Base-by-base conservation (phyloP, 345 rosid species). In the Syzygium oleosum region DNA sequence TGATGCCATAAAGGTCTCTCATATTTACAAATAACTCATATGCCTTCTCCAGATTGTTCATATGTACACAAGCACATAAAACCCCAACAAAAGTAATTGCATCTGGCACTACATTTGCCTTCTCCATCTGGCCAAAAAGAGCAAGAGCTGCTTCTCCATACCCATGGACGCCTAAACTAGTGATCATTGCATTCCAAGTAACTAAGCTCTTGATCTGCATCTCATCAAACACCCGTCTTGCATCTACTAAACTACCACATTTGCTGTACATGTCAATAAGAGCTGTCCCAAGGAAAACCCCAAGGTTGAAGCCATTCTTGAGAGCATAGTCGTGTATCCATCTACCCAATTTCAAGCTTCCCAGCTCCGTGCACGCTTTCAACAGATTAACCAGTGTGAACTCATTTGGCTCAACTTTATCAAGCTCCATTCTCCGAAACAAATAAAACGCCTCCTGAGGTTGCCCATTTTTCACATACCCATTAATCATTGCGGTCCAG, bases 151-250 rank as follows among this genome's bases (percentile, higher is more conserved):
- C 95, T 31, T 90, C 92, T 14, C 94, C 96, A 87, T n/a, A 90
- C 6, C 98, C 98, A 87, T 96, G 97, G 86, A 96, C 96, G 3
- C 97, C 98, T 89, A 93, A 93, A 89, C 97, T 93, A 85, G 96
- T 93, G 65, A 96, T 95, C 98, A 96, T 96, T 7, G 97, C 84
- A 84, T 94, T 96, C 97, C 98, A 94, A 38, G 96, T 93, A 27
- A 96, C 96, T 89, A 95, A 89, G 85, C 91, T 94, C 93, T 90
- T 94, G 52, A 77, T 84, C 87, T 89, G 59, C 95, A 93, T 90
- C 49, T 89, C 89, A 56, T 91, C 91, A 89, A 95, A 96, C 12
- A 95, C 97, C 86, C 87, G 84, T 84, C 91, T 93, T 51, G 97
- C 95, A 68, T 92, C 95, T 84, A 85, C 91, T 91, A 95, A 89